These are phyloP conservation scores for Fusarium devonianum DNA, from an alignment of 2,329 filamentous ascomycete genomes.

Conservation along the genomic window DNA sequence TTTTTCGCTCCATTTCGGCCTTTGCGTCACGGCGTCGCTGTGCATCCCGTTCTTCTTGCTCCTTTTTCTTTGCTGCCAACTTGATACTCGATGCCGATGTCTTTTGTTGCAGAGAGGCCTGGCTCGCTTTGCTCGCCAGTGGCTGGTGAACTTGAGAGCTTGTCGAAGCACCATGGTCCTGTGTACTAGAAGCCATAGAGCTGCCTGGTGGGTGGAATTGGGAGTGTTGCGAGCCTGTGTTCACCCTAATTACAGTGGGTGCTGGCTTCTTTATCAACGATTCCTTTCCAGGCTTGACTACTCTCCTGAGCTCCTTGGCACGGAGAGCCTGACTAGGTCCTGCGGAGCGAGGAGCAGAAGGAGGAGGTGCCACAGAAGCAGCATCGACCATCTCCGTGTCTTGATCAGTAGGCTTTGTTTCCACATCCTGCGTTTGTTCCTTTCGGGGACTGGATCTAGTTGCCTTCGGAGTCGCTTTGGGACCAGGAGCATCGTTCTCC, in stretches of 20 bases:
- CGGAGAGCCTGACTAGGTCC: conserved; percentile 57
- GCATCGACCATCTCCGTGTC: conserved; percentile 66
- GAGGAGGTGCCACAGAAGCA: conserved; percentile 64
- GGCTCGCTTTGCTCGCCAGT: conserved; percentile 71
- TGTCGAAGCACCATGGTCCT: conserved; percentile 52
- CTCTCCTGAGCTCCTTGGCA: conserved; percentile 63
- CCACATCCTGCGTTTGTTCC: conserved; percentile 44
- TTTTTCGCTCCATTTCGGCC: conserved; percentile 79
- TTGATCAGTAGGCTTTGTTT: conserved; percentile 42
- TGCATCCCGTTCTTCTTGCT: conserved; percentile 82
- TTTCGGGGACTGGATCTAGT: conserved; percentile 62
- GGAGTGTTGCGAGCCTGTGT: conserved; percentile 68
- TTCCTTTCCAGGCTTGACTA: conserved; percentile 69
- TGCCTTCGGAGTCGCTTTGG: conserved; percentile 53
- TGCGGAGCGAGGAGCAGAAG: conserved; percentile 62
- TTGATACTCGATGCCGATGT: conserved; percentile 67
- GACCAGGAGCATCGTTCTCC: conserved; percentile 55
- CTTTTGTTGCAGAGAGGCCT: conserved; percentile 68
- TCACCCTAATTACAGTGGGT: conserved; percentile 75
- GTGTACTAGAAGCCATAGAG: conserved; percentile 63
- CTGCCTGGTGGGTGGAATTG: conserved; percentile 67
- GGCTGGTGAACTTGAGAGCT: conserved; percentile 51
- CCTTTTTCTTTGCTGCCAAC: conserved; percentile 80
- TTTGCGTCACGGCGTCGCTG: conserved; percentile 84
- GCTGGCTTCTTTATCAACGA: conserved; percentile 63